phyloP scores from a whole-genome alignment of 2,329 filamentous ascomycete species.

The Aureobasidium pullulans region DNA sequence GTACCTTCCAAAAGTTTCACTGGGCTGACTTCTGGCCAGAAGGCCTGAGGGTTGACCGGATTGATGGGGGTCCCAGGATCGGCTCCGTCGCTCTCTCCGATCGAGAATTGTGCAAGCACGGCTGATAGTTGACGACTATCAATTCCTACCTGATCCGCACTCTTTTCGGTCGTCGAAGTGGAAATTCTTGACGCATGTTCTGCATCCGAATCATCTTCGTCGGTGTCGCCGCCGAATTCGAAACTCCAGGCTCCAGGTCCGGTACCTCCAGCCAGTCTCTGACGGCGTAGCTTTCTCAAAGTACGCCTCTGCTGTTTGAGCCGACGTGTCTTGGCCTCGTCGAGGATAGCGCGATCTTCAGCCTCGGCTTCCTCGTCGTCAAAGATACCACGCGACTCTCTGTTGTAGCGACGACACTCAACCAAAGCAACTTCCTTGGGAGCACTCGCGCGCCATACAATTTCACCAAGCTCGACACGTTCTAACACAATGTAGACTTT shows the following conservation, averaged over 20 bases:
- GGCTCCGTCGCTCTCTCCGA: slow-evolving; percentile 7
- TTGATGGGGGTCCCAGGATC: slow-evolving; percentile 14
- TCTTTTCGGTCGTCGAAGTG: slow-evolving; percentile 22
- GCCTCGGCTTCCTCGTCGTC: slow-evolving; percentile 34
- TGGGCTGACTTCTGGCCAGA: slow-evolving; percentile 1
- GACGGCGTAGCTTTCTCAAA: slow-evolving; percentile 30
- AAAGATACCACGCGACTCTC: slow-evolving; percentile 50
- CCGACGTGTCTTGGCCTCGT: slow-evolving; percentile 48
- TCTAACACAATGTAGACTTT: slow-evolving; percentile 99
- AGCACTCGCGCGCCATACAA: slow-evolving; percentile 87
- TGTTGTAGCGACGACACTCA: slow-evolving; percentile 74
- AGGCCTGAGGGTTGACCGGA: not conserved
- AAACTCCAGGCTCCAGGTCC: slow-evolving; percentile 72
- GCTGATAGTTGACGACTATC: slow-evolving; percentile 5
- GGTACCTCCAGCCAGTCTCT: slow-evolving; percentile 20
- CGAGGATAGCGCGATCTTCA: slow-evolving; percentile 39
- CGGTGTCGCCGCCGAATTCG: slow-evolving; percentile 62
- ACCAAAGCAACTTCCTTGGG: slow-evolving; percentile 73
- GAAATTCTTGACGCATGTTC: slow-evolving; percentile 31
- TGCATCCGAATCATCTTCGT: slow-evolving; percentile 40
- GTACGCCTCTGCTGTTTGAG: slow-evolving; percentile 38
- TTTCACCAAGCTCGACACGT: slow-evolving; percentile 88
- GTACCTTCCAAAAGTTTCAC: slow-evolving; percentile 55
- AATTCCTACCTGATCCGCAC: not conserved
- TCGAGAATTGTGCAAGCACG: slow-evolving; percentile 6